phyloP scores from a whole-genome alignment of 2,329 filamentous ascomycete species.

The Colletotrichum sp. region DNA sequence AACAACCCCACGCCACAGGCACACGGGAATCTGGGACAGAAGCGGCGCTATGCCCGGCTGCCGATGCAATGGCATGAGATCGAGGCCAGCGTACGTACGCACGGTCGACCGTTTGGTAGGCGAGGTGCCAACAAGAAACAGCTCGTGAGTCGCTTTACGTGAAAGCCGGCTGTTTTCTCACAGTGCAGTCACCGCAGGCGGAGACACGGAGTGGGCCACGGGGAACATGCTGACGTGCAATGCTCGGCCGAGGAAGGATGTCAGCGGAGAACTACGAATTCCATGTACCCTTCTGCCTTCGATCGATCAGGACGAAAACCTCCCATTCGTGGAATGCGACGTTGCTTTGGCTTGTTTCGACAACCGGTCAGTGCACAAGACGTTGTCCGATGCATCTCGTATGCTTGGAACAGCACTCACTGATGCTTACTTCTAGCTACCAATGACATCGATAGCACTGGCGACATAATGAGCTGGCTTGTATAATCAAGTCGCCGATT shows the following conservation, averaged over 20 bases:
- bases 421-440: neutral
- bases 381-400: neutral
- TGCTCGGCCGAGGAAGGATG: neutral
- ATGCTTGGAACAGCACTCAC: neutral
- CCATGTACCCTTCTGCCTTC: neutral
- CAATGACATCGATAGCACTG: neutral
- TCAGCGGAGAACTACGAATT: neutral
- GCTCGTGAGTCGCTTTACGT: neutral
- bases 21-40: slow-evolving; percentile 4
- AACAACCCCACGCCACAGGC: slow-evolving; percentile 10
- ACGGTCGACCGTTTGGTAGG: neutral
- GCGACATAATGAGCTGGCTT: neutral
- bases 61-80: neutral
- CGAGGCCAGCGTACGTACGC: neutral
- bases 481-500: neutral
- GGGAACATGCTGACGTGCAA: neutral
- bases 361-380: neutral
- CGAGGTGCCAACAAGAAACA: neutral
- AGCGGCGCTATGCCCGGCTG: slow-evolving; percentile 3
- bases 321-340: neutral
- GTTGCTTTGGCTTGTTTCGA: neutral
- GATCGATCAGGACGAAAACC: neutral
- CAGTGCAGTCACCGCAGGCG: neutral
- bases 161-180: neutral
- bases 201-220: neutral